Base-by-base conservation (phyloP, 2,329 filamentous ascomycete genomes). In the Sordariomycetes sp. region DNA sequence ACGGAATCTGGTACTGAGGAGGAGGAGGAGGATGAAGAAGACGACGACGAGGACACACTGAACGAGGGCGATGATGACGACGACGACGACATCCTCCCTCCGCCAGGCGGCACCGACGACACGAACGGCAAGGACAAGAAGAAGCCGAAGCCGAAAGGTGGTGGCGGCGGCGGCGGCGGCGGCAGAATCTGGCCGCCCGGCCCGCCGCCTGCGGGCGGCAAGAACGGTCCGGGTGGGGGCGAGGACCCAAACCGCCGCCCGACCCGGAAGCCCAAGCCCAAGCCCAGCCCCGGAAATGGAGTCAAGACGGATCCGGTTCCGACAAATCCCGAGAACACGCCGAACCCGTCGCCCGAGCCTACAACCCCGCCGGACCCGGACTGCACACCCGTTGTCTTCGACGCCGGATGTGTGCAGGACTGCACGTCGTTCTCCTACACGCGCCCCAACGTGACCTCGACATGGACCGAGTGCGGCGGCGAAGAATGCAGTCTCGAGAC, bases 381-480 rank as follows among this genome's bases (percentile, higher is more conserved):
- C 8, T 57, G 55, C 28, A 57, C 55, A 18, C 28, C 48, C 10
- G 46, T 57, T 11, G 25, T 48, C 50, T 57, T 57, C 35, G 55
- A 57, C 28, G 55, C 25, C 10, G 20, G 55, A n/a, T 57, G 55
- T 48, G 4, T 52, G 8, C 46, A 53, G 32, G 55, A 57, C 12
- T 57, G 55, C 32, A 57, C 55, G 18, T 37, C 55, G 1, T 57
- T 57, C 48, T 57, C 55, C 8, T 57, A 52, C 25, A 53, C 24
- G n/a, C 32, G 3, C n/a, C 10, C 32, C 8, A 52, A 16, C 10
- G 25, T 8, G 12, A 28, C 43, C 7, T 52, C 55, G 7, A 57
- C 46, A 10, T 57, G 55, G 55, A 57, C 55, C 12, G 48, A 57
- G 16, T 57, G 55, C 34, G 55, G 22, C 22, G 55, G 48, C 25